These are phyloP conservation scores for Filobasidium wieringae DNA, from an alignment of 768 basidiomycete species.

Conservation along the genomic window DNA sequence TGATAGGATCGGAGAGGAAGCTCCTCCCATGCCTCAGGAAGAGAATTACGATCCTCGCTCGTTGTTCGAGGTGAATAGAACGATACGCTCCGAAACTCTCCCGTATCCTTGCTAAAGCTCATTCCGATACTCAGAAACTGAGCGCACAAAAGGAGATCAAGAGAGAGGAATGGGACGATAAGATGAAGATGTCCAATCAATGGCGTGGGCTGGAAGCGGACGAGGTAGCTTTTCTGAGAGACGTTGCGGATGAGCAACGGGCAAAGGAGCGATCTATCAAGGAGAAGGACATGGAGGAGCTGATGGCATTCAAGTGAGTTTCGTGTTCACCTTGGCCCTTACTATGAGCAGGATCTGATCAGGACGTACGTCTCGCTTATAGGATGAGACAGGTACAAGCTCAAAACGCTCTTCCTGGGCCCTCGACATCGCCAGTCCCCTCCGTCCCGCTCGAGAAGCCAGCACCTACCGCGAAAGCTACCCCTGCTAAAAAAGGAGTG, in stretches of 20 bases:
- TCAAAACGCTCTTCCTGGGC: slow-evolving; percentile 14
- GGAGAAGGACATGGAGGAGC: slow-evolving; percentile 30
- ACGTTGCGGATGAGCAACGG: slow-evolving; percentile 25
- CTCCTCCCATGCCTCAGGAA: slow-evolving; percentile 30
- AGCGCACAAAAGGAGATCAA: slow-evolving; percentile 30
- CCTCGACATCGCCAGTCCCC: slow-evolving; percentile 5
- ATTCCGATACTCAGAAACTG: background rate
- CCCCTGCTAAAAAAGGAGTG: slow-evolving; percentile 23
- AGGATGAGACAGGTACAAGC: slow-evolving; percentile 10
- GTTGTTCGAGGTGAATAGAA: slow-evolving; percentile 33
- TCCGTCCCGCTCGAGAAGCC: slow-evolving; percentile 5
- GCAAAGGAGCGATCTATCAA: slow-evolving; percentile 25
- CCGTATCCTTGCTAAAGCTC: background rate
- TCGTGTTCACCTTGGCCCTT: background rate
- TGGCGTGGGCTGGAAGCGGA: slow-evolving; percentile 41
- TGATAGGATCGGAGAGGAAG: slow-evolving; percentile 38
- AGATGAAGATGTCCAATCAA: slow-evolving; percentile 42
- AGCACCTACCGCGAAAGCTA: slow-evolving; percentile 14
- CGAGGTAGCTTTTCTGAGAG: slow-evolving; percentile 38
- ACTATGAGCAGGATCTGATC: background rate
- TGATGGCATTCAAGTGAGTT: slow-evolving; percentile 36
- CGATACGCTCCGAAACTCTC: background rate
- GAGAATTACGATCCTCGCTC: slow-evolving; percentile 37
- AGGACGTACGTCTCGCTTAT: too few species aligned
- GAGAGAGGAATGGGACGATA: slow-evolving; percentile 41